Conservation (phyloP, 2,329 filamentous ascomycete species). For the Capronia americana region DNA sequence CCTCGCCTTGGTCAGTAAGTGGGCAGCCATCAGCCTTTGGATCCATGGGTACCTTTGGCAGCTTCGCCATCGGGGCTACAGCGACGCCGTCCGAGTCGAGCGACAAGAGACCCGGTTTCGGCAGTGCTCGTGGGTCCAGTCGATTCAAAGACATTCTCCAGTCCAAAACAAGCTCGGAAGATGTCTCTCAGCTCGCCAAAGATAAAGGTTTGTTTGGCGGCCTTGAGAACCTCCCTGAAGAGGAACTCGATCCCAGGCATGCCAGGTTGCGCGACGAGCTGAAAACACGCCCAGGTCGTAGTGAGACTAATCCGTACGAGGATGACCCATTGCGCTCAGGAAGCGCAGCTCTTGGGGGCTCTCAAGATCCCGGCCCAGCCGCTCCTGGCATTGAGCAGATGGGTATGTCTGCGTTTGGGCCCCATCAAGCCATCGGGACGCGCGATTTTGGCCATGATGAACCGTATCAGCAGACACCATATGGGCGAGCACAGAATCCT, state of each 20-base stretch:
- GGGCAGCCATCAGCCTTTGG: slow-evolving; percentile 69
- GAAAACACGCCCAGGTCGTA: slow-evolving; percentile 56
- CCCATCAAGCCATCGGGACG: slow-evolving; percentile 65
- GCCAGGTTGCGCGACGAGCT: slow-evolving; percentile 59
- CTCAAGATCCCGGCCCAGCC: slow-evolving; percentile 70
- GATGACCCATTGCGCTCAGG: slow-evolving; percentile 60
- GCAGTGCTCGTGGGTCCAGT: slow-evolving; percentile 74
- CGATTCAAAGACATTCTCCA: slow-evolving; percentile 80
- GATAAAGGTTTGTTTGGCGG: slow-evolving; percentile 62
- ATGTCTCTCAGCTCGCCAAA: slow-evolving; percentile 58
- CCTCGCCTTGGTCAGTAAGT: slow-evolving; percentile 65
- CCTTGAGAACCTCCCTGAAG: slow-evolving; percentile 61
- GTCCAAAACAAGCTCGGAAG: slow-evolving; percentile 76
- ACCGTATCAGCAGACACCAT: slow-evolving; percentile 62
- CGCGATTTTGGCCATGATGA: slow-evolving; percentile 65
- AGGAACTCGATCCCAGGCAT: slow-evolving; percentile 53
- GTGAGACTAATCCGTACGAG: slow-evolving; percentile 56
- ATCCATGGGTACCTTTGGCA: slow-evolving; percentile 86
- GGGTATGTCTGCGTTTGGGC: slow-evolving; percentile 66
- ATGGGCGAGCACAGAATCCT: slow-evolving; percentile 52
- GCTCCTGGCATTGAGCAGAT: slow-evolving; percentile 59
- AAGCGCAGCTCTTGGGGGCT: slow-evolving; percentile 74
- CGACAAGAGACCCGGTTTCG: slow-evolving; percentile 75
- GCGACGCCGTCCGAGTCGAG: slow-evolving; percentile 52
- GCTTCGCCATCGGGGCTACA: slow-evolving; percentile 73